Base-by-base conservation (phyloP, 345 rosid species). In the Carallia pectinifolia region DNA sequence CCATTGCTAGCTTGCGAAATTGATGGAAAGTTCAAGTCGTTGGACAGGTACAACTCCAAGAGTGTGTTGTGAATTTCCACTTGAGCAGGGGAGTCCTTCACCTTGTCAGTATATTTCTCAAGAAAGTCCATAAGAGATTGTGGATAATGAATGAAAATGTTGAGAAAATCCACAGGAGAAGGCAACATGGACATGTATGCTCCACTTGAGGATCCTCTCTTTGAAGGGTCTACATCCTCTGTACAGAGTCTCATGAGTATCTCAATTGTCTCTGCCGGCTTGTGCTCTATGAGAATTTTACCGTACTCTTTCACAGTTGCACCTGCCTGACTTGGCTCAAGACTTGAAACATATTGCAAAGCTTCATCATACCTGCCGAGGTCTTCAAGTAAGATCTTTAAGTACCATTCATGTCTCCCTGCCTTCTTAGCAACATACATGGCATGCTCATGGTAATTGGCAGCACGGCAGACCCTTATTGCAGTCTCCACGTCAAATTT, bases 401-500 rank as follows among this genome's bases (percentile, higher is more conserved):
- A 71, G 77, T 95, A 95, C 90, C 89, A 87, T 74, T 95, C 98
- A 85, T 95, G 99, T 76, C 87, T 88, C 67, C 98, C 97, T 33
- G 99, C 96, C 83, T 92, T 95, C 87, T 88, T 89, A 16, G 99
- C 99, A 67, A 95, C 99, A 76, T 90, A 90, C 98, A 95, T 95
- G 16, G 99, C 98, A 72, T 95, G 99, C 80, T 92, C 97, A 34
- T 95, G 98, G 82, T 92, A 95, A 73, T 90, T 95, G 73, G 99
- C 97, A 65, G 98, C 93, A 60, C 97, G 98, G 59, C 99, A 95
- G 66, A 95, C 99, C 86, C 96, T 85, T 72, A 95, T 92, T 64
- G 99, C 99, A 67, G 99, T 95, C 80, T 95, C 99, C 64, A 92
- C 97, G 65, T 95, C 99, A 64, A 95, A 95, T 76, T 90, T 92